Percentiles rank a stretch among this genome's conserved stretches.
Evolutionary conservation across 179 eudicot genomes (phyloP).

Genomic region (Camellia oleifera): DNA sequence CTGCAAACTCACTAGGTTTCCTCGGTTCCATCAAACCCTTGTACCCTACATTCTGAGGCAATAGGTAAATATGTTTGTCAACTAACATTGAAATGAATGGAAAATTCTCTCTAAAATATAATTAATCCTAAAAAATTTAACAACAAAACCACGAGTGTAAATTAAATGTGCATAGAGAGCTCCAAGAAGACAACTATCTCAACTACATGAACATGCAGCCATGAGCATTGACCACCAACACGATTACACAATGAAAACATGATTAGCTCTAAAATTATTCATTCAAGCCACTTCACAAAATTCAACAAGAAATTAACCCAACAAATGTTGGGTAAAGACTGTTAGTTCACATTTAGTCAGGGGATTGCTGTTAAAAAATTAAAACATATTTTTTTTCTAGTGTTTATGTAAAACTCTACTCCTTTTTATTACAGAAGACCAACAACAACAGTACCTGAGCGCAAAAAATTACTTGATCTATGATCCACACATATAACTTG

Average conservation of each 20-base stretch:
- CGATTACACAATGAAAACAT: neutral
- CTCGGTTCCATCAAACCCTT: constrained; percentile 40
- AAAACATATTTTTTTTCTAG: neutral
- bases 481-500: neutral
- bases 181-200: neutral
- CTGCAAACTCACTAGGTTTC: constrained; percentile 41
- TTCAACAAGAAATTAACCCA: neutral
- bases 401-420: neutral
- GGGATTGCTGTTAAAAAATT: neutral
- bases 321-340: neutral
- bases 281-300: neutral
- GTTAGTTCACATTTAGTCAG: neutral
- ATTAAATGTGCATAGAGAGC: neutral
- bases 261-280: neutral
- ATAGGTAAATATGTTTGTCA: constrained; percentile 1
- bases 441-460: constrained; percentile 1
- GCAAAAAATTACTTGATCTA: neutral
- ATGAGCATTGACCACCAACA: neutral
- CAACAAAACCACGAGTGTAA: neutral
- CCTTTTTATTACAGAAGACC: neutral
- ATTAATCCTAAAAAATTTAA: neutral
- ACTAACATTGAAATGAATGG: neutral
- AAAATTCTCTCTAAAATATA: neutral
- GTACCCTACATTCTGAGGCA: constrained; percentile 44
- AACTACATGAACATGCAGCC: neutral